These are phyloP conservation scores for Sextonia rubra DNA, from an alignment of 164 flowering plant species.

Conservation along the genomic window DNA sequence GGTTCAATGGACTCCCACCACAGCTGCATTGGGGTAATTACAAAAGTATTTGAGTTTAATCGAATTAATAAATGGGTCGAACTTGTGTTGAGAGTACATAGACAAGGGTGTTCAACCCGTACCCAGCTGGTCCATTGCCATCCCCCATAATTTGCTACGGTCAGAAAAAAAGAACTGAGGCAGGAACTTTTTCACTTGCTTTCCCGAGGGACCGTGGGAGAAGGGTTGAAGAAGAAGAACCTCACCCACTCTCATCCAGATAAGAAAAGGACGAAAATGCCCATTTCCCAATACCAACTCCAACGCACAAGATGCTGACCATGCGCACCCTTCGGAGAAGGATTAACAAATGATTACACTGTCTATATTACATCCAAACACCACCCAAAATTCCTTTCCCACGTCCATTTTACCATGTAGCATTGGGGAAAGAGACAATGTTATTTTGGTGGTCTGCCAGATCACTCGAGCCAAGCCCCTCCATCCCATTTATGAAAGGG, in stretches of 20 bases:
- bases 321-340: not conserved
- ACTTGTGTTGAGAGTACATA: no score
- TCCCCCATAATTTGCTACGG: no score
- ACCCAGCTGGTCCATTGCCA: no score
- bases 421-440: no score
- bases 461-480: no score
- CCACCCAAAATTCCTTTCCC: not conserved
- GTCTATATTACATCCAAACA: not conserved
- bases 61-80: no score
- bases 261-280: not conserved
- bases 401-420: not conserved
- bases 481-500: no score
- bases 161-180: not conserved
- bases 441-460: no score
- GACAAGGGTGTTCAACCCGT: no score
- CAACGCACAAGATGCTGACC: not conserved
- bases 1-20: no score
- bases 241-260: not conserved
- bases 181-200: not conserved
- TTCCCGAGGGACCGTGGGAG: not conserved
- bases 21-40: no score
- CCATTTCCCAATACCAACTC: not conserved
- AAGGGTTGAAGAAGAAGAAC: not conserved
- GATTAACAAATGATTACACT: not conserved
- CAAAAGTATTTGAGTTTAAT: no score